Evolutionary conservation across 2,329 filamentous ascomycete species (phyloP).

Genomic region (Bipolaris cookei): DNA sequence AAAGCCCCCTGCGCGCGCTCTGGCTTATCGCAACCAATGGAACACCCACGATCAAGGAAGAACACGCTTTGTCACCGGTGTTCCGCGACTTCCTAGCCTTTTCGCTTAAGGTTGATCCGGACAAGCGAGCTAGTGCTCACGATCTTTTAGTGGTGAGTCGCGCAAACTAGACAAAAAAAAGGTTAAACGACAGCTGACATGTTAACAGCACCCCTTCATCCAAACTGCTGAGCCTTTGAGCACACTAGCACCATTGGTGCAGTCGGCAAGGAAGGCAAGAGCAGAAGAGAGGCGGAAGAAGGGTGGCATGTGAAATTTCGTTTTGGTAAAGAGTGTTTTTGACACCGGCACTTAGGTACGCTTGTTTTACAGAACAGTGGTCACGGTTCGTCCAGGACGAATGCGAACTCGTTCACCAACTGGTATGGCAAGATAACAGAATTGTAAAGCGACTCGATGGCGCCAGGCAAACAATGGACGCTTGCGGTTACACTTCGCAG

Average conservation of each 20-base stretch:
- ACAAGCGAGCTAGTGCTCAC: constrained; percentile 93
- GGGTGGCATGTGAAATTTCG: constrained; percentile 49
- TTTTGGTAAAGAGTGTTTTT: constrained; percentile 31
- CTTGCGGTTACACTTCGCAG: constrained; percentile 4
- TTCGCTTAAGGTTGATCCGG: constrained; percentile 93
- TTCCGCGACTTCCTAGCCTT: constrained; percentile 93
- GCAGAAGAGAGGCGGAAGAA: constrained; percentile 72
- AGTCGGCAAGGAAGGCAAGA: constrained; percentile 81
- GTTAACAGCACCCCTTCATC: constrained; percentile 56
- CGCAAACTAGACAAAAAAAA: not conserved
- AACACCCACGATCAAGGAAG: constrained; percentile 92
- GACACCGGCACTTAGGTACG: constrained; percentile 34
- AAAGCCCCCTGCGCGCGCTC: constrained; percentile 88
- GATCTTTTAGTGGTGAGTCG: constrained; percentile 84
- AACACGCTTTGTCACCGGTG: constrained; percentile 77
- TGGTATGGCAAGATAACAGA: constrained; percentile 37
- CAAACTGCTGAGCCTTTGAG: constrained; percentile 60
- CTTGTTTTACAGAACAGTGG: constrained; percentile 26
- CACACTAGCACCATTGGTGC: constrained; percentile 84
- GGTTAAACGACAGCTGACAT: constrained; percentile 14
- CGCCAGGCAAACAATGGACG: constrained; percentile 1
- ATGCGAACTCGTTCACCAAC: constrained; percentile 34
- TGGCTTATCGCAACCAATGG: constrained; percentile 98
- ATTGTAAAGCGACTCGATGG: constrained; percentile 13
- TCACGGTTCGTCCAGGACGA: constrained; percentile 25